Percentiles rank a stretch among this genome's conserved stretches.
These are phyloP conservation scores for Brettanomyces sp. DNA, from an alignment of 805 yeast genomes.

Conservation along the genomic window DNA sequence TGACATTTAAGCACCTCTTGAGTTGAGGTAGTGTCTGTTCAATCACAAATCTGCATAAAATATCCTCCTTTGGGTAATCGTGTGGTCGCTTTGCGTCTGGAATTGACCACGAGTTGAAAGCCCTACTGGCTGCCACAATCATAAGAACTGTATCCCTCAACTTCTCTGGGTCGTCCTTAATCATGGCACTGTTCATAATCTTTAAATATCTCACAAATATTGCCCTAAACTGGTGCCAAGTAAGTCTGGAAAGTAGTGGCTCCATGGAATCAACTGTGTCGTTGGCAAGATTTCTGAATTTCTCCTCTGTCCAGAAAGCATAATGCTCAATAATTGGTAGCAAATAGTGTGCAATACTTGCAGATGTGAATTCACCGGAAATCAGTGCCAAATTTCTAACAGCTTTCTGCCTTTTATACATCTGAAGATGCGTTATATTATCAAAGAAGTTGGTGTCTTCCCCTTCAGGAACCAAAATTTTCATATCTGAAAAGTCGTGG, in stretches of 20 bases:
- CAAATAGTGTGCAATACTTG: slow-evolving; percentile 66
- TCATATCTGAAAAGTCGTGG: slow-evolving; percentile 55
- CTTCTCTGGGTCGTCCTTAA: slow-evolving; percentile 26
- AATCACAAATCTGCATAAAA: slow-evolving; percentile 39
- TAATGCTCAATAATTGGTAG: slow-evolving; percentile 81
- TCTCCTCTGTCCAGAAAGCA: slow-evolving; percentile 52
- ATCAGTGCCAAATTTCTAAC: slow-evolving; percentile 48
- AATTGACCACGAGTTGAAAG: slow-evolving; percentile 22
- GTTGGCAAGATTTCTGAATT: slow-evolving; percentile 49
- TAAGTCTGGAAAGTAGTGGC: slow-evolving; percentile 42
- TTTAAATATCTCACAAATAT: slow-evolving; percentile 57
- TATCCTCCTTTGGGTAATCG: slow-evolving; percentile 28
- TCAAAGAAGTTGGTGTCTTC: slow-evolving; percentile 60
- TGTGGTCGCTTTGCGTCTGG: slow-evolving; percentile 10
- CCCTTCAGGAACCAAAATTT: slow-evolving; percentile 61
- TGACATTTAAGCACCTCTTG: slow-evolving; percentile 44
- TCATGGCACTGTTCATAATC: slow-evolving; percentile 12
- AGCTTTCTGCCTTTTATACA: slow-evolving; percentile 81
- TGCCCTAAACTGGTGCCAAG: slow-evolving; percentile 78
- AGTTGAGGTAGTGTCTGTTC: slow-evolving; percentile 55
- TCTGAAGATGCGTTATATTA: slow-evolving; percentile 75
- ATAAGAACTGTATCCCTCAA: slow-evolving; percentile 52
- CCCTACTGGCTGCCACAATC: slow-evolving; percentile 45
- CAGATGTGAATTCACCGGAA: slow-evolving; percentile 37
- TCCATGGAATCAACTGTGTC: slow-evolving; percentile 62